Conservation (phyloP, 2,329 filamentous ascomycete species). For the Zasmidium angulare region DNA sequence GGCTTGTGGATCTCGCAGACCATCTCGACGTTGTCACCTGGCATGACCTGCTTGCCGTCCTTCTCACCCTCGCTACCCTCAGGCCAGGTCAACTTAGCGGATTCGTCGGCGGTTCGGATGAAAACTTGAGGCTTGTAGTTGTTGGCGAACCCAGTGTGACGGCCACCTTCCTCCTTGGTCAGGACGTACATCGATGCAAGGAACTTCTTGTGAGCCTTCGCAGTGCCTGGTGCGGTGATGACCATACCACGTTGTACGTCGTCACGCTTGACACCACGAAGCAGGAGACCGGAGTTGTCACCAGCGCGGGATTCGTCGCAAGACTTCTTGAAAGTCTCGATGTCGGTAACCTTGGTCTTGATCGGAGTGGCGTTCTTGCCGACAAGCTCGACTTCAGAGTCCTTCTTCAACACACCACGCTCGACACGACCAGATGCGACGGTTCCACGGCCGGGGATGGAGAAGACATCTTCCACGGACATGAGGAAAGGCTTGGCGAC, state of each 20-base stretch:
- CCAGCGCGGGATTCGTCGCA: conserved; percentile 94
- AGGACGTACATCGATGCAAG: conserved; percentile 94
- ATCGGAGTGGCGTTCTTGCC: conserved; percentile 79
- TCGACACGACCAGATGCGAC: conserved; percentile 96
- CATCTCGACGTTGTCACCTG: conserved; percentile 99
- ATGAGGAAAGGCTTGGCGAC: conserved; percentile 99
- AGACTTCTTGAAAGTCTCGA: conserved; percentile 99
- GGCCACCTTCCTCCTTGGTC: conserved; percentile 95
- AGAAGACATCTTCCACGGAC: conserved; percentile 76
- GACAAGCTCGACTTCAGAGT: conserved; percentile 90
- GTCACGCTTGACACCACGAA: conserved; percentile 94
- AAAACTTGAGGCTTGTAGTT: conserved; percentile 98
- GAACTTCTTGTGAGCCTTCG: conserved; percentile 89
- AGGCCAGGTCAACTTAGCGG: conserved; percentile 79
- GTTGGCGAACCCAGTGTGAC: conserved; percentile 90
- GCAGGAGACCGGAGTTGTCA: conserved; percentile 95
- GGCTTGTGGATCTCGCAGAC: conserved; percentile 80
- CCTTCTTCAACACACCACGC: conserved; percentile 90
- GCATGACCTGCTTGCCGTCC: conserved; percentile 82
- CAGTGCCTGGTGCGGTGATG: conserved; percentile 75
- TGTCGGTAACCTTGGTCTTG: conserved; percentile 99
- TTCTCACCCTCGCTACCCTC: conserved; percentile 71
- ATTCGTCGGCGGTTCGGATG: conserved; percentile 81
- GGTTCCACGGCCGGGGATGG: conserved; percentile 78
- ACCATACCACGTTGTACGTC: conserved; percentile 96